These are phyloP conservation scores for Cladophialophora yegresii DNA, from an alignment of 2,329 filamentous ascomycete species.

Conservation along the genomic window DNA sequence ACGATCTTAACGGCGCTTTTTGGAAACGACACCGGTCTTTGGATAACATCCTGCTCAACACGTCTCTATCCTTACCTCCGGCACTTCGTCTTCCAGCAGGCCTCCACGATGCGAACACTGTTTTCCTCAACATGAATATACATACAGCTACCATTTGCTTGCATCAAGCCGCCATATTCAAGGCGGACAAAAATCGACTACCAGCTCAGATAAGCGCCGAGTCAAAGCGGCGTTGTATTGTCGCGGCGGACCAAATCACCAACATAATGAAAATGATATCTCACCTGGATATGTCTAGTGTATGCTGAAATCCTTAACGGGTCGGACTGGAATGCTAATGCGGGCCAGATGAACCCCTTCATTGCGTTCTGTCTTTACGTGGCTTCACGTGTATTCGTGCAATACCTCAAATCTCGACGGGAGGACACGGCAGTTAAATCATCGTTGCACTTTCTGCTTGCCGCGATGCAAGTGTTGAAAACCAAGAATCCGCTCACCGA, in stretches of 20 bases:
- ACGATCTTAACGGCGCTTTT: constrained; percentile 88
- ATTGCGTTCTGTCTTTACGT: constrained; percentile 95
- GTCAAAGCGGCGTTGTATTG: constrained; percentile 89
- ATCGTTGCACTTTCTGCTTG: constrained; percentile 84
- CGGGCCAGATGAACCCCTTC: constrained; percentile 82
- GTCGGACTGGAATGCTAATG: background rate
- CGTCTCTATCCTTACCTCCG: constrained; percentile 76
- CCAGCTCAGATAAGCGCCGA: constrained; percentile 77
- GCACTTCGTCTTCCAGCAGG: constrained; percentile 77
- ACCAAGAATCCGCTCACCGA: constrained; percentile 86
- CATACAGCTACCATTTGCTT: constrained; percentile 95
- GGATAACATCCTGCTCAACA: constrained; percentile 88
- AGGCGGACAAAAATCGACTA: constrained; percentile 84
- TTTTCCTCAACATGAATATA: constrained; percentile 96
- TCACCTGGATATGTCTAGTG: constrained; percentile 78
- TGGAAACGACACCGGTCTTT: constrained; percentile 90
- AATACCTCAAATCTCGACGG: constrained; percentile 92
- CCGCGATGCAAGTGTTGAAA: constrained; percentile 87
- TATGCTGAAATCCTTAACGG: constrained; percentile 54
- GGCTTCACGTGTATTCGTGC: constrained; percentile 90
- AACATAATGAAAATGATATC: constrained; percentile 95
- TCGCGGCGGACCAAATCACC: constrained; percentile 88
- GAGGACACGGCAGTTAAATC: constrained; percentile 76
- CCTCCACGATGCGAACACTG: constrained; percentile 75
- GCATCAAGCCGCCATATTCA: constrained; percentile 98